Evolutionary conservation across 345 rosid species (phyloP), one percentile per base, ranked within the genome.

Genomic region (Hibiscus trionum): DNA sequence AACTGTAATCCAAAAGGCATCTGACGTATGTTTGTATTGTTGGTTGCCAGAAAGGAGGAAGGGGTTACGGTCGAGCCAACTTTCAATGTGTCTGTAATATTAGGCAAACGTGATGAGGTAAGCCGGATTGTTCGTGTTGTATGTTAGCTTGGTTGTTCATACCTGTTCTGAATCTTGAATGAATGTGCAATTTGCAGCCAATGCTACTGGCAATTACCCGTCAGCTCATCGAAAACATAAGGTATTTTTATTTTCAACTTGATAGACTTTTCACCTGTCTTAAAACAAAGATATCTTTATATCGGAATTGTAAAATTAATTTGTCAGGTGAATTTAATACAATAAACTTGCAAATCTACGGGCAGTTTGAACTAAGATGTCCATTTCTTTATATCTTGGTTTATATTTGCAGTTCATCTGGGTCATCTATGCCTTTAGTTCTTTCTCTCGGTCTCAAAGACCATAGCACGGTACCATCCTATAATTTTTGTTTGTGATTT

Each of bases 71-170:
- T 78, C 50, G 75, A 89, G 73, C 97, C 97, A 57, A 92, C 92
- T 53, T 95, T 81, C 76, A 89, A 64, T 67, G 96, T 95, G 44
- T 90, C 96, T 14, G 94, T 92, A 67, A 77, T 92, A 72, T 90
- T 95, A 66, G 97, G 99, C 72, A 92, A 92, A 82, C 88, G 98
- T 69, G 92, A 95, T 57, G 94, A 90, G 90, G 99, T 90, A 83
- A 73, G 68, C 16, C 10, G 9, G 46, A 60, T 50, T 72, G 16
- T 56, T 49, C 21, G 10, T 33, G 37, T 50, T 31, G 44, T 64
- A 26, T 74, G 35, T 71, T 47, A 42, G 21, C 26, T 37, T 35
- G 11, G 46, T 81, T 44, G 53, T 71, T 21, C 44, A 10, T 63
- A 11, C 4, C 44, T 75, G 26, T 63, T 68, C 72, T 69, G 70